Evolutionary conservation across 306 rosid genomes (phyloP).

Genomic region (Acacia melanoxylon): DNA sequence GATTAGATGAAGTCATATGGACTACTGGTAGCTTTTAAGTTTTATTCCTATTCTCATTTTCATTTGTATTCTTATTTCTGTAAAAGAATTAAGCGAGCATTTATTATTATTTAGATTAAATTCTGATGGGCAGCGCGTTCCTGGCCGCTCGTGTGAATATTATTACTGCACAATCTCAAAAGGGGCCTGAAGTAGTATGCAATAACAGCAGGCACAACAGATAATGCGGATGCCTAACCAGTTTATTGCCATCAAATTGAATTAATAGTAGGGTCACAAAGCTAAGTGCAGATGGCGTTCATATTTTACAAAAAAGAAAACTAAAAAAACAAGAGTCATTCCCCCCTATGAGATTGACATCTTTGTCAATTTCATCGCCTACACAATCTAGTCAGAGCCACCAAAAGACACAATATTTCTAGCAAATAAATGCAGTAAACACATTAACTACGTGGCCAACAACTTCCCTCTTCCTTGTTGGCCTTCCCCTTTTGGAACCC

Average conservation of each 20-base stretch:
- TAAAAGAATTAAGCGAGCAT: not conserved
- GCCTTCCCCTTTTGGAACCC: slow-evolving; percentile 23
- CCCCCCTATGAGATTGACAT: slow-evolving; percentile 33
- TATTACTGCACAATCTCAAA: no score
- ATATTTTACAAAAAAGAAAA: slow-evolving; percentile 1
- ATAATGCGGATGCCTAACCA: not conserved
- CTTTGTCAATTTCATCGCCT: slow-evolving; percentile 24
- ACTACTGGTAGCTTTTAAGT: no score
- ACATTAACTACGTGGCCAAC: not conserved
- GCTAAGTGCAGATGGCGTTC: slow-evolving; percentile 17
- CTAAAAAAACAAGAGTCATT: not conserved
- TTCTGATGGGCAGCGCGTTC: no score
- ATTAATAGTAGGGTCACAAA: slow-evolving; percentile 1
- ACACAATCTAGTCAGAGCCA: not conserved
- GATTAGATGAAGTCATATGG: no score
- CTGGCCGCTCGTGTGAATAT: no score
- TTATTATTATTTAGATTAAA: no score
- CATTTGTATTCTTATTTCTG: no score
- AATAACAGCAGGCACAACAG: not conserved
- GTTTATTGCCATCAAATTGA: slow-evolving; percentile 1
- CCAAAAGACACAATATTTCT: slow-evolving; percentile 7
- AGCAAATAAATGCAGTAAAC: not conserved
- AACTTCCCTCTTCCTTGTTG: not conserved
- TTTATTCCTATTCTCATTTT: no score
- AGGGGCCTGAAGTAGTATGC: not conserved